Conservation (phyloP, 805 yeast genomes). For the Metschnikowia dekortorum region DNA sequence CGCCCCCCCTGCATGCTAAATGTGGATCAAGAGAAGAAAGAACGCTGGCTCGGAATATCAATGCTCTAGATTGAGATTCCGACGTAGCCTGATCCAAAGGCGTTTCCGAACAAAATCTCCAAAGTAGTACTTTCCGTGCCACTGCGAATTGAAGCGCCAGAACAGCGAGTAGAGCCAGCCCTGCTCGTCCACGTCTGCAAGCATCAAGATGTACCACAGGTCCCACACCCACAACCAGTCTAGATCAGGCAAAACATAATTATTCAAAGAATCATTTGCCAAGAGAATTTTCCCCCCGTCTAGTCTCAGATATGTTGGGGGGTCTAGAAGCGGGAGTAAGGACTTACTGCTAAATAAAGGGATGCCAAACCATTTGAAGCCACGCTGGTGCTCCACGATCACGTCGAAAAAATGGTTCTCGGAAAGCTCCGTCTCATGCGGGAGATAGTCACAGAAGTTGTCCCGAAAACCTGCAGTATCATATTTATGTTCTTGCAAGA, state of each 20-base stretch:
- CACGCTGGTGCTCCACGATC: conserved; percentile 52
- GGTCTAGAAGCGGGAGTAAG: conserved; percentile 47
- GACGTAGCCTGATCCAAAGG: conserved; percentile 51
- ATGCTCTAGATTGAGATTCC: background rate
- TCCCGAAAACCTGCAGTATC: conserved; percentile 8
- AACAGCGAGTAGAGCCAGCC: conserved; percentile 74
- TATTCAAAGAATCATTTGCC: conserved; percentile 22
- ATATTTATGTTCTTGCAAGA: conserved; percentile 8
- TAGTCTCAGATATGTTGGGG: conserved; percentile 44
- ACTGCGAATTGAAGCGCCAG: conserved; percentile 24
- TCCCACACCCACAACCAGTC: conserved; percentile 68
- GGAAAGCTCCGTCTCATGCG: background rate
- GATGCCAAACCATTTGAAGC: conserved; percentile 48
- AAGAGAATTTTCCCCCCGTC: conserved; percentile 33
- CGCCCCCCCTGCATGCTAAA: background rate
- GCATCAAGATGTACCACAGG: conserved; percentile 71
- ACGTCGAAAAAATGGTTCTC: conserved; percentile 31
- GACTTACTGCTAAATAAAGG: conserved; percentile 46
- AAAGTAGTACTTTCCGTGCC: conserved; percentile 61
- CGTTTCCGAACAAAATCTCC: conserved; percentile 66
- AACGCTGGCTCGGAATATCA: background rate
- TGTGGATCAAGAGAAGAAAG: background rate
- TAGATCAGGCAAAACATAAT: conserved; percentile 51
- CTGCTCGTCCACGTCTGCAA: conserved; percentile 68
- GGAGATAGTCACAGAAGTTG: background rate